A percentile compares a stretch with the other conserved stretches of the same genome.
These are phyloP conservation scores for Capsicum rhomboideum DNA, from an alignment of 257 asterid genomes.

Conservation along the genomic window DNA sequence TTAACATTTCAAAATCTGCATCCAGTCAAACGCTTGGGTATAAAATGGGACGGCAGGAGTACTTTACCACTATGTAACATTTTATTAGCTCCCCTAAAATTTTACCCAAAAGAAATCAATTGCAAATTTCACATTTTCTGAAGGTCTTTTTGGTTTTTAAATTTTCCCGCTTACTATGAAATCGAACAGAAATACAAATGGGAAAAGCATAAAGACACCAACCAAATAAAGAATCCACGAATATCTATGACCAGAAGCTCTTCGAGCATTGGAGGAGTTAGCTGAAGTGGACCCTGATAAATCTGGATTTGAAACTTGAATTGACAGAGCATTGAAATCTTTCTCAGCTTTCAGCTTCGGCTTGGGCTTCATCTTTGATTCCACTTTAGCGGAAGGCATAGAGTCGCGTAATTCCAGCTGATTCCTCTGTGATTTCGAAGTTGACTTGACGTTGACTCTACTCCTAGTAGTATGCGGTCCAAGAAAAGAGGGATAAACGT, in stretches of 20 bases:
- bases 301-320: slow-evolving; percentile 40
- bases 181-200: not conserved
- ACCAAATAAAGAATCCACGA: slow-evolving; percentile 50
- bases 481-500: slow-evolving; percentile 79
- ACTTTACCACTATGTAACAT: not conserved
- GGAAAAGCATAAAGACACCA: slow-evolving; percentile 5
- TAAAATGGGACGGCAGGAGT: not conserved
- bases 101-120: not conserved
- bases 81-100: not conserved
- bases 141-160: not conserved
- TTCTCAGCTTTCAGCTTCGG: slow-evolving; percentile 50
- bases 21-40: not conserved
- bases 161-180: not conserved
- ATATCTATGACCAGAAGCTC: not conserved
- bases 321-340: slow-evolving; percentile 50
- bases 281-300: slow-evolving; percentile 20
- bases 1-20: not conserved
- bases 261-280: slow-evolving; percentile 22
- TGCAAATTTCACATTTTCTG: not conserved
- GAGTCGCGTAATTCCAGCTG: slow-evolving; percentile 31
- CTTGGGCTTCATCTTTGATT: slow-evolving; percentile 27
- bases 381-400: slow-evolving; percentile 26
- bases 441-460: slow-evolving; percentile 40
- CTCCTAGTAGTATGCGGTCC: slow-evolving; percentile 82
- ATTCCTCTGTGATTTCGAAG: slow-evolving; percentile 32